A percentile compares a stretch with the other conserved stretches of the same genome.
phyloP scores from a whole-genome alignment of 768 basidiomycete species.

The Lactarius deliciosus region DNA sequence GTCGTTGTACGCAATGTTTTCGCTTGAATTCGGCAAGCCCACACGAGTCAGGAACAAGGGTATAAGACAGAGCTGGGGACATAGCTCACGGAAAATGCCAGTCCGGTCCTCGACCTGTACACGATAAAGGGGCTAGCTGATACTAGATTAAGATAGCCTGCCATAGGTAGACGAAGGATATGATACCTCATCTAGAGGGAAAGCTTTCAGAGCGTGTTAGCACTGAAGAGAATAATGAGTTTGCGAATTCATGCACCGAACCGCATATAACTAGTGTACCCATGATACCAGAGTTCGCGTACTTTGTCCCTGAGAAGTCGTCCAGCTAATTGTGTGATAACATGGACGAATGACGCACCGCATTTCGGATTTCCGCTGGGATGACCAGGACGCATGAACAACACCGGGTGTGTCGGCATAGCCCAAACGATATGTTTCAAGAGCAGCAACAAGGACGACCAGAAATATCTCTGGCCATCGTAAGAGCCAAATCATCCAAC shows the following conservation, averaged over 20 bases:
- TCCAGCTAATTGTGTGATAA: background rate
- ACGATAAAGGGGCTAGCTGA: conserved; percentile 87
- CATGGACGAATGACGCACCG: conserved; percentile 43
- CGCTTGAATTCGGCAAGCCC: conserved; percentile 43
- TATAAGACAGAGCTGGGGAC: conserved; percentile 6
- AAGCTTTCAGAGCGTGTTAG: conserved; percentile 49
- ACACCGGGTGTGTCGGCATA: conserved; percentile 15
- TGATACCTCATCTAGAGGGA: conserved; percentile 78
- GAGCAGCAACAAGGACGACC: conserved; percentile 40
- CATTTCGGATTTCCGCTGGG: conserved; percentile 53
- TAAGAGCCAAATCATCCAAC: conserved; percentile 42
- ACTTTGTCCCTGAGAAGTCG: conserved; percentile 55
- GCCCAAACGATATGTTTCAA: conserved; percentile 35
- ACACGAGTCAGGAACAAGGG: conserved; percentile 22
- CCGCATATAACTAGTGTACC: conserved; percentile 85
- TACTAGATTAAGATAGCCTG: conserved; percentile 10
- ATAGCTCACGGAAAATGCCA: conserved; percentile 72
- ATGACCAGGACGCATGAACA: conserved; percentile 47
- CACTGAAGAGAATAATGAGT: conserved; percentile 25
- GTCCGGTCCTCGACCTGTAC: conserved; percentile 83
- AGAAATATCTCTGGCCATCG: conserved; percentile 54
- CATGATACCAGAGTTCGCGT: conserved; percentile 86
- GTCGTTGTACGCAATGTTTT: conserved; percentile 82
- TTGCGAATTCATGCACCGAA: conserved; percentile 50
- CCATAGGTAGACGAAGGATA: conserved; percentile 15